These are phyloP conservation scores for Fistulinella prunicolor DNA, from an alignment of 768 basidiomycete species.

Conservation along the genomic window DNA sequence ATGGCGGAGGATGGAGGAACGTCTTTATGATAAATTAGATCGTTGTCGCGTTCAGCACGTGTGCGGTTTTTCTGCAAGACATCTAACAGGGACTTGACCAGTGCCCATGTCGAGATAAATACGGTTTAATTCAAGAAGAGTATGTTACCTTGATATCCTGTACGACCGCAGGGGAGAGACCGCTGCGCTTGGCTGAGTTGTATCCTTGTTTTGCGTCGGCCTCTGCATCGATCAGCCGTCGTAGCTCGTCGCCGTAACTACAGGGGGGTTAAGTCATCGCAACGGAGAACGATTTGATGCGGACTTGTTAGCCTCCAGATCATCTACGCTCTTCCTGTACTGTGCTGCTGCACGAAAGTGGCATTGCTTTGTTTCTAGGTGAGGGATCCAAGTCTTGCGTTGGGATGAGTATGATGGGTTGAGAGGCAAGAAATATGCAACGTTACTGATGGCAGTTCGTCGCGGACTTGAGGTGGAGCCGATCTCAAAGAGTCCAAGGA, in stretches of 20 bases:
- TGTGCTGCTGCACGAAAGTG: conserved; percentile 92
- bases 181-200: conserved; percentile 60
- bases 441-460: conserved; percentile 55
- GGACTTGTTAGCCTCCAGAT: conserved; percentile 73
- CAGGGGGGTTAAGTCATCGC: conserved; percentile 8
- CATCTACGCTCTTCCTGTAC: conserved; percentile 85
- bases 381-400: conserved; percentile 65
- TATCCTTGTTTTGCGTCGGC: conserved; percentile 66
- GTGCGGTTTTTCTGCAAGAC: conserved; percentile 62
- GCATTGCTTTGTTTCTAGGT: conserved; percentile 74
- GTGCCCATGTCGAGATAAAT: not conserved
- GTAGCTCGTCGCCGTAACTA: conserved; percentile 88
- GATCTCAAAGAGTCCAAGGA: conserved; percentile 45
- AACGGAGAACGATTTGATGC: conserved; percentile 11
- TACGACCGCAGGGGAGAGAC: conserved; percentile 59
- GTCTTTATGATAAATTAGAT: conserved; percentile 91
- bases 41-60: conserved; percentile 87
- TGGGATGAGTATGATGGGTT: conserved; percentile 11
- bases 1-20: conserved; percentile 73
- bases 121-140: not conserved
- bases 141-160: conserved; percentile 72
- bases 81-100: conserved; percentile 67
- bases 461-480: conserved; percentile 42
- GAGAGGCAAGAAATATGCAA: not conserved
- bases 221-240: conserved; percentile 69